These are phyloP conservation scores for Jamesozyma piceae DNA, from an alignment of 805 yeast genomes.

Conservation along the genomic window DNA sequence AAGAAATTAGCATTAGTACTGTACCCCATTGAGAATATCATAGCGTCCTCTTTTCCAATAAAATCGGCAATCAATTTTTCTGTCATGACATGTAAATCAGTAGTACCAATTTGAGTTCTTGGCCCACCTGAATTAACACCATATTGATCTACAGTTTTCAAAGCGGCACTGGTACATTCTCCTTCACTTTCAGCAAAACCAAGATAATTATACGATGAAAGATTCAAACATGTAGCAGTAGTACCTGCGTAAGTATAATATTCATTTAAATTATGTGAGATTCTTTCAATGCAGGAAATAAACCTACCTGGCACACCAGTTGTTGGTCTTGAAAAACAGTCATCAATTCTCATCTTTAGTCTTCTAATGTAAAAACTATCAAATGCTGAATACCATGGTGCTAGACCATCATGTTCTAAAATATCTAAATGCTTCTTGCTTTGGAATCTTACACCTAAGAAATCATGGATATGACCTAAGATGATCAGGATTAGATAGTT, in stretches of 20 bases:
- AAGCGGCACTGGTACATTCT: conserved; percentile 72
- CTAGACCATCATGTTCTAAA: conserved; percentile 76
- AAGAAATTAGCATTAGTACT: conserved; percentile 90
- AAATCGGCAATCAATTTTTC: conserved; percentile 75
- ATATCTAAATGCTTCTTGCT: conserved; percentile 58
- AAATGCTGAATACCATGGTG: conserved; percentile 91
- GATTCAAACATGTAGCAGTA: conserved; percentile 67
- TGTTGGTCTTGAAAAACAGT: conserved; percentile 93
- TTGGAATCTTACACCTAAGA: conserved; percentile 65
- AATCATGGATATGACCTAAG: conserved; percentile 86
- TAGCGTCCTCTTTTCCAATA: conserved; percentile 82
- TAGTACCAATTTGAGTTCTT: conserved; percentile 63
- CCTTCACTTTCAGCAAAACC: conserved; percentile 97
- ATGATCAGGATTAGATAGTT: conserved; percentile 77
- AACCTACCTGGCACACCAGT: conserved; percentile 95
- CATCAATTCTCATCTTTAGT: conserved; percentile 81
- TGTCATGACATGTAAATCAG: conserved; percentile 62
- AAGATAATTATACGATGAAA: conserved; percentile 85
- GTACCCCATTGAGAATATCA: conserved; percentile 88
- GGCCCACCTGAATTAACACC: conserved; percentile 80
- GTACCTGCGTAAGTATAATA: conserved; percentile 69
- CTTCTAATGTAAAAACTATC: conserved; percentile 91
- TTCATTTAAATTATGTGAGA: conserved; percentile 53
- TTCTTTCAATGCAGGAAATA: conserved; percentile 72
- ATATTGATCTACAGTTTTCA: conserved; percentile 49